Evolutionary conservation across 352 stramenopile genomes (phyloP).

Genomic region (Pythium chondricola): DNA sequence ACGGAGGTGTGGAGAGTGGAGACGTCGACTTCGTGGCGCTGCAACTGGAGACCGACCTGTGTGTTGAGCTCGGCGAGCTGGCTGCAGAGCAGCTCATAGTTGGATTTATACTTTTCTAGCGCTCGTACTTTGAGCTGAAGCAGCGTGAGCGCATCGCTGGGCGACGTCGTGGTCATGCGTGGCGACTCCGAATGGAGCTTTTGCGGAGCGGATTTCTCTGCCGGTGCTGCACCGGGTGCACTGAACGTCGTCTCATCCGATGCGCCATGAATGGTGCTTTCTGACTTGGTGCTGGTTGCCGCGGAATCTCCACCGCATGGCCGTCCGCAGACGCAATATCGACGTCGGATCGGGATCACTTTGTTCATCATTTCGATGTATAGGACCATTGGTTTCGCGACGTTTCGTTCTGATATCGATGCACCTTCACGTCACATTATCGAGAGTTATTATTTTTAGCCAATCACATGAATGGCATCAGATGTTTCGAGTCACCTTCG

Average conservation of each 20-base stretch:
- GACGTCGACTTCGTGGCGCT: conserved; percentile 66
- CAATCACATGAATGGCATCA: conserved; percentile 1
- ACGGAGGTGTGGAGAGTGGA: conserved; percentile 35
- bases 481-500: neutral
- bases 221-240: neutral
- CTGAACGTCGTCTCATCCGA: neutral
- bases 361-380: conserved; percentile 15
- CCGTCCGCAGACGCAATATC: conserved; percentile 19
- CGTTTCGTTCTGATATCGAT: conserved; percentile 6
- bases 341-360: conserved; percentile 8
- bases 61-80: conserved; percentile 63
- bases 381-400: too few relatives aligned
- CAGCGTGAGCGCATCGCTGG: conserved; percentile 7
- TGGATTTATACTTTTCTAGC: conserved; percentile 67
- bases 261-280: neutral
- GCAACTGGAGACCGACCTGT: conserved; percentile 59
- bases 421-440: conserved; percentile 17
- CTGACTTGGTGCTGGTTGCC: neutral
- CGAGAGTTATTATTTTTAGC: neutral
- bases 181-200: neutral
- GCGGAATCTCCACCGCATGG: neutral
- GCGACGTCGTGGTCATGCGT: neutral
- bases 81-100: conserved; percentile 70
- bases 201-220: conserved; percentile 7
- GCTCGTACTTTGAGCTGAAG: conserved; percentile 43